Evolutionary conservation across 1,284 basidiomycete species (phyloP), one percentile per base, ranked within the genome.

Genomic region (Irpex sp.): DNA sequence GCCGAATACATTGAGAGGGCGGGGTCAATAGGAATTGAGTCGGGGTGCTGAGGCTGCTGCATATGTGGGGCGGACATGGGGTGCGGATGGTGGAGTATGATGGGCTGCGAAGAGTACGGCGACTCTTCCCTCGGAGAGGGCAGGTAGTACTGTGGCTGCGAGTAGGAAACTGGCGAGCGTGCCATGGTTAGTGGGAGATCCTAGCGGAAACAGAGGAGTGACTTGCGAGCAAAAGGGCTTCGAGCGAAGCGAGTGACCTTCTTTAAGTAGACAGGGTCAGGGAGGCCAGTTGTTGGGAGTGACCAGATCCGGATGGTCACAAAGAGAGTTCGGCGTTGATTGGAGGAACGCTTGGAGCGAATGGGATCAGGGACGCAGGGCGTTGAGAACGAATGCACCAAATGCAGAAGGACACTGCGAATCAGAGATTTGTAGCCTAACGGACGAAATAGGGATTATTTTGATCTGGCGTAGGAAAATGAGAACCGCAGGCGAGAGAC

Each of bases 11-110:
- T 74, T n/a, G 86, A 79, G 13, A 90, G 78, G 4, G 87, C 75
- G 53, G 87, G 87, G 73, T 89, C 88, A 61, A 88, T 84, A n/a
- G 83, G 83, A 49, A 84, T 78, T 53, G 83, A 78, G 1, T 85
- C 81, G 79, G 83, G 81, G 46, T 81, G 83, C 65, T 80, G 85
- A 81, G 83, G 84, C 66, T 61, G 64, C 19, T 65, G 66, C 59
- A 63, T 59, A 68, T 70, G 69, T 31, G 71, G 72, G 61, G 53
- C 60, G 7, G 60, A 37, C 31, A 65, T 47, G 15, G 63, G 63
- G 26, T 65, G 63, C 15, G 63, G 63, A 46, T 66, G 65, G 62
- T 66, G 65, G 19, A 63, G 62, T 21, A 61, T 50, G 57, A 61
- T 61, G 21, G 59, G 62, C 26, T 63, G 61, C 50, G 63, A 59